Evolutionary conservation across 305 asterid genomes (phyloP).

Genomic region (Fraxinus sp.): DNA sequence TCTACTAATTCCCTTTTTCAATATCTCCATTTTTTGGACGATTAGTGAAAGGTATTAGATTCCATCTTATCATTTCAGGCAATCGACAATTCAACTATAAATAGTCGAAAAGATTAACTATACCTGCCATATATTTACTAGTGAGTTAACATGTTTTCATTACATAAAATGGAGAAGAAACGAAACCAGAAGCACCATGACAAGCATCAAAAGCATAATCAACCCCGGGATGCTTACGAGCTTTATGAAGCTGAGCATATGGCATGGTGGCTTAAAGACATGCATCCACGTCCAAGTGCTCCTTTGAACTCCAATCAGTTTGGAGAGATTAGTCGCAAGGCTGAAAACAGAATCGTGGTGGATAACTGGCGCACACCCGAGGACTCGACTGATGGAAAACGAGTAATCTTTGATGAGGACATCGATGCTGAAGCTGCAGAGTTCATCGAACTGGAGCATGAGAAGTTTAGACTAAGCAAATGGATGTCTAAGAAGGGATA

Average conservation of each 20-base stretch:
- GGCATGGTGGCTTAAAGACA: neutral
- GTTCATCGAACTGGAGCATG: constrained; percentile 34
- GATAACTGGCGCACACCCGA: neutral
- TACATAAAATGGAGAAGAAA: constrained; percentile 13
- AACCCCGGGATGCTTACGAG: constrained; percentile 25
- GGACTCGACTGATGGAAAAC: neutral
- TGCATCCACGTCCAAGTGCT: constrained; percentile 7
- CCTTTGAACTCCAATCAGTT: neutral
- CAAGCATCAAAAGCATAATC: neutral
- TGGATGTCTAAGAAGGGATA: constrained; percentile 25
- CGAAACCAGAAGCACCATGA: constrained; percentile 2
- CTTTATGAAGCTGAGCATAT: constrained; percentile 33
- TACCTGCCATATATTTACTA: neutral
- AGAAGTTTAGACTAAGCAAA: constrained; percentile 28
- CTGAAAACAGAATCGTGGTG: neutral
- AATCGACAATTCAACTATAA: neutral
- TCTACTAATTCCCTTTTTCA: neutral
- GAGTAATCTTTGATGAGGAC: neutral
- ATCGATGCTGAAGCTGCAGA: constrained; percentile 32
- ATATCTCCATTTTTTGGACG: neutral
- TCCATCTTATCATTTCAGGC: constrained; percentile 3
- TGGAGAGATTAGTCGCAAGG: neutral
- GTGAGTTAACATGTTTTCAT: neutral
- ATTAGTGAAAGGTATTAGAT: constrained; percentile 7
- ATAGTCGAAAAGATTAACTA: neutral